Evolutionary conservation across 2,329 filamentous ascomycete genomes (phyloP).

Genomic region (Nakataea oryzae): DNA sequence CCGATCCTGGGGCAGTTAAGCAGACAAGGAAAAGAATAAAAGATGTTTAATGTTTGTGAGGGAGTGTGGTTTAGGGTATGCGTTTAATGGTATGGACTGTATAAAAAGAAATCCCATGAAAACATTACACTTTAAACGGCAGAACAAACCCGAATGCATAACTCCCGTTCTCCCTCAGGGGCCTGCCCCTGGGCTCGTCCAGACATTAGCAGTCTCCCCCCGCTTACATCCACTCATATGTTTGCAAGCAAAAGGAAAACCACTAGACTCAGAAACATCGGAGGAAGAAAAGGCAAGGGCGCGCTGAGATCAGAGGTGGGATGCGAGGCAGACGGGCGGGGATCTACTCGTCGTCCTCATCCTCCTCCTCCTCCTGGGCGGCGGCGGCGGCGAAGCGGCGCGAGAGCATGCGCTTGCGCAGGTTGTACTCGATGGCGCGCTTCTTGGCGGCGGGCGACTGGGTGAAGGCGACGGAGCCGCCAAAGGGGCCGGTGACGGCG

Average conservation of each 20-base stretch:
- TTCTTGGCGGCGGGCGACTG: conserved; percentile 47
- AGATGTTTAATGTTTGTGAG: neutral
- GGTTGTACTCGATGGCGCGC: conserved; percentile 46
- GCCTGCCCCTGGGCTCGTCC: neutral
- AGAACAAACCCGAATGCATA: neutral
- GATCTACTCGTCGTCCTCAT: neutral
- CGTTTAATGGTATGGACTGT: neutral
- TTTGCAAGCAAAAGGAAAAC: neutral
- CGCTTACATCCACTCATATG: neutral
- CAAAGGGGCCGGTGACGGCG: conserved; percentile 54
- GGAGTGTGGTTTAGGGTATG: neutral
- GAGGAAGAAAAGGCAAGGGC: neutral
- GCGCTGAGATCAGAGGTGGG: neutral
- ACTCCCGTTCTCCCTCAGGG: neutral
- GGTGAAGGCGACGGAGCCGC: conserved; percentile 56
- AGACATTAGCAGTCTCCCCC: neutral
- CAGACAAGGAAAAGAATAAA: neutral
- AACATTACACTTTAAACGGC: neutral
- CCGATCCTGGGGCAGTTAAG: neutral
- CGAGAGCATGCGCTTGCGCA: conserved; percentile 20
- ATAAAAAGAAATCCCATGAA: neutral
- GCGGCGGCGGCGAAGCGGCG: neutral
- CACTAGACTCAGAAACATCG: neutral
- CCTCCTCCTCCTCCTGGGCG: conserved; percentile 1
- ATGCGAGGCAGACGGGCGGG: neutral